Conservation (phyloP, 768 basidiomycete genomes). For the Russula abietina region DNA sequence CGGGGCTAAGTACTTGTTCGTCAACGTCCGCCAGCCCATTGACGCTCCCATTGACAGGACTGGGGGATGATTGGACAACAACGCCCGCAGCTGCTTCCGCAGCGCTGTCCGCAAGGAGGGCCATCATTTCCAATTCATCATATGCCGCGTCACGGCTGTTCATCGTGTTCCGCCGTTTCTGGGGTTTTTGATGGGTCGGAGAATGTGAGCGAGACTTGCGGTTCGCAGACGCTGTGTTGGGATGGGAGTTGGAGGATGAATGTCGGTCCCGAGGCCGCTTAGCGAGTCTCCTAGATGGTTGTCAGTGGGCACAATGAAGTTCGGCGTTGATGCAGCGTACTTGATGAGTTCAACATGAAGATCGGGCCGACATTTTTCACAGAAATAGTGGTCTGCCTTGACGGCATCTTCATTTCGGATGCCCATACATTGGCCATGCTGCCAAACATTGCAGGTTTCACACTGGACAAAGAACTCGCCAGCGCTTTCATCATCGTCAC, state of each 20-base stretch:
- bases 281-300: slow-evolving; percentile 50
- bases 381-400: slow-evolving; percentile 80
- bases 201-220: slow-evolving; percentile 75
- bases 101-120: slow-evolving; percentile 54
- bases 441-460: slow-evolving; percentile 96
- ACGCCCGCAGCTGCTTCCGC: slow-evolving; percentile 68
- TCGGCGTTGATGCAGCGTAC: slow-evolving; percentile 41
- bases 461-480: slow-evolving; percentile 98
- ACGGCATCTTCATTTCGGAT: slow-evolving; percentile 72
- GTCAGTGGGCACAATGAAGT: slow-evolving; percentile 23
- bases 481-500: slow-evolving; percentile 72
- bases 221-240: slow-evolving; percentile 30
- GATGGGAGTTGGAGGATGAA: slow-evolving; percentile 40
- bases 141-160: slow-evolving; percentile 87
- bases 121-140: slow-evolving; percentile 79
- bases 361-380: slow-evolving; percentile 88
- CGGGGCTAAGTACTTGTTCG: slow-evolving; percentile 42
- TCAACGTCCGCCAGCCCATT: slow-evolving; percentile 40
- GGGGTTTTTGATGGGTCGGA: slow-evolving; percentile 54
- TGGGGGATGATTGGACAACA: slow-evolving; percentile 39
- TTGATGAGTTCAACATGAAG: slow-evolving; percentile 75
- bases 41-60: slow-evolving; percentile 30
- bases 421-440: slow-evolving; percentile 96
- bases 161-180: slow-evolving; percentile 94
- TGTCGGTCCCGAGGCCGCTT: slow-evolving; percentile 62